Percentiles rank a stretch among this genome's conserved stretches.
Conservation (phyloP, 1,139 yeast species). For the Taphrina deformans region DNA sequence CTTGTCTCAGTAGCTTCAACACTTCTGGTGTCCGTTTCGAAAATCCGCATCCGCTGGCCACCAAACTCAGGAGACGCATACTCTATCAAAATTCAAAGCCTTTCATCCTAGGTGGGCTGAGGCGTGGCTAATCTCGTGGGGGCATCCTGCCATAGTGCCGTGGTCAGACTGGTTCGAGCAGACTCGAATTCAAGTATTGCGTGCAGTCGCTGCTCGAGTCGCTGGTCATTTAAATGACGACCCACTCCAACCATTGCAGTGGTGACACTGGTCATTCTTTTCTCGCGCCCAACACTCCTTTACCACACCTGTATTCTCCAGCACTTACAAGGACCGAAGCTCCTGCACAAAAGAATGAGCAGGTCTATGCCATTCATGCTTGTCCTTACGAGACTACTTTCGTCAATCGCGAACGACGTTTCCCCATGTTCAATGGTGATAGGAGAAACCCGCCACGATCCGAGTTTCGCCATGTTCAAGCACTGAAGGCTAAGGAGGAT, state of each 20-base stretch:
- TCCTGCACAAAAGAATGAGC: background rate
- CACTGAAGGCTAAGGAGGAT: background rate
- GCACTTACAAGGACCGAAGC: background rate
- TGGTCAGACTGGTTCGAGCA: background rate
- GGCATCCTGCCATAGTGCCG: background rate
- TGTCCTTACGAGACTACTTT: constrained; percentile 12
- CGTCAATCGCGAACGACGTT: constrained; percentile 11
- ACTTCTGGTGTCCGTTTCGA: background rate
- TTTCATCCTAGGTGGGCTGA: no score
- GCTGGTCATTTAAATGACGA: no score
- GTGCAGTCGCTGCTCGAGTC: background rate
- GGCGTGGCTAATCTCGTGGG: no score
- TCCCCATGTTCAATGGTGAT: constrained; percentile 20
- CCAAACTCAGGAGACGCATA: background rate
- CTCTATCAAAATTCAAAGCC: no score
- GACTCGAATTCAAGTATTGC: background rate
- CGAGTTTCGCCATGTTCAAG: background rate
- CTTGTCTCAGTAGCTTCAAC: background rate
- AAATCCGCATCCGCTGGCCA: background rate
- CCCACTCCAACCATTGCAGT: no score
- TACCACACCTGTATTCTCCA: constrained; percentile 1
- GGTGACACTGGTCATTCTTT: background rate
- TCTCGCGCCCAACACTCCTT: background rate
- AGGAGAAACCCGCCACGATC: background rate
- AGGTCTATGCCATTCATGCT: background rate